Evolutionary conservation across 768 basidiomycete species (phyloP), one percentile per base, ranked within the genome.

Genomic region (Tulasnella sp.): DNA sequence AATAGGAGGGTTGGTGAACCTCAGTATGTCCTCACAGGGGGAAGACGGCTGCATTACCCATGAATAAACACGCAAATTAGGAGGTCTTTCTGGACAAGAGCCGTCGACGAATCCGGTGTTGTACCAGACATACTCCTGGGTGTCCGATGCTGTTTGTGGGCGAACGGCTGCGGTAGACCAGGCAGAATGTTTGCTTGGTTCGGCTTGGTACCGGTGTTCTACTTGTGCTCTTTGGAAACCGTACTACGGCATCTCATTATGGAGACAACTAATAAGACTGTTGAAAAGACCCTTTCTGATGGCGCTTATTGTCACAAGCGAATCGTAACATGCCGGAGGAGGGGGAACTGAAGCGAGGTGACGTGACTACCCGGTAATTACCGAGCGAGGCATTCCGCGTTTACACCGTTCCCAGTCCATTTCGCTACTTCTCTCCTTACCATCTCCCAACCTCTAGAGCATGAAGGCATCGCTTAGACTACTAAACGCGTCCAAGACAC

Each of bases 1-100:
- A 18, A 6, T 10, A 75, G 81, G 81, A 81, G 29, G 74, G 6
- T 46, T 42, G 13, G 42, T 51, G 35, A 55, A 75, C 29, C 20
- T 20, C 32, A 74, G 32, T 80, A 44, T 61, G 29, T 13, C n/a
- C n/a, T 42, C 69, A n/a, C 5, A 32, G 44, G 7, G 73, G 23
- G 26, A 51, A 37, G 20, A 29, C 26, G 51, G 11, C 16, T 13
- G 26, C 88, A 88, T 83, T 86, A 94, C 83, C 93, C 94, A 81
- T 95, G 94, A 39, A 95, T 91, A 82, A 93, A 95, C 51, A 94
- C 85, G 77, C 93, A 82, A 48, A 94, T 86, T 5, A 95, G 84
- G 9, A 87, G 80, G n/a, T 90, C 89, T 32, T 78, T 78, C 61
- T 67, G 61, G 13, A 67, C 61, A 67, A 67, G 61, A 15, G 61